Percentiles rank a stretch among this genome's conserved stretches.
phyloP scores from a whole-genome alignment of 805 yeast genomes.

The Hanseniaspora occidentalis region DNA sequence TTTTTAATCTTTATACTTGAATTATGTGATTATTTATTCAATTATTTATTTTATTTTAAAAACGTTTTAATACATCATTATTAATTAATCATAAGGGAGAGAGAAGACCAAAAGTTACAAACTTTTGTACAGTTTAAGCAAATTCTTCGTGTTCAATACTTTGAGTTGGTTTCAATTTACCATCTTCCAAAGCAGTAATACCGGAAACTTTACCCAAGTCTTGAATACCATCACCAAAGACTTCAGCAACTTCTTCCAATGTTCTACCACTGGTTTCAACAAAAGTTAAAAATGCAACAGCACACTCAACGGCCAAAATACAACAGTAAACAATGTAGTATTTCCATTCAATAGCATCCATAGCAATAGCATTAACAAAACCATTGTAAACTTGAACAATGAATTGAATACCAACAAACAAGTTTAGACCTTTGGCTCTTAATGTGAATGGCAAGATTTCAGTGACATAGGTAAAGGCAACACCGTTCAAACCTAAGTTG shows the following conservation, averaged over 20 bases:
- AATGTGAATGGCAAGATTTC: slow-evolving; percentile 27
- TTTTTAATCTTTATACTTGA: too few relatives aligned
- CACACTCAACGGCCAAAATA: slow-evolving; percentile 20
- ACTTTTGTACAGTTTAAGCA: slow-evolving; percentile 1
- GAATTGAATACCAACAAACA: slow-evolving; percentile 15
- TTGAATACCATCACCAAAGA: slow-evolving; percentile 21
- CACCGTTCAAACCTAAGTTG: slow-evolving; percentile 32
- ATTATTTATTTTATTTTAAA: too few relatives aligned
- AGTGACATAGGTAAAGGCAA: slow-evolving; percentile 34
- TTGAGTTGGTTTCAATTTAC: slow-evolving; percentile 3
- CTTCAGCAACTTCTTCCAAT: slow-evolving; percentile 28
- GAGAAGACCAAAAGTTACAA: neutral
- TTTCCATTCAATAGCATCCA: slow-evolving; percentile 26
- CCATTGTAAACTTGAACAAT: slow-evolving; percentile 22
- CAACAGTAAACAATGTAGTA: slow-evolving; percentile 27
- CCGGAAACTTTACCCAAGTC: slow-evolving; percentile 7
- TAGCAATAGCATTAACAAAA: slow-evolving; percentile 27
- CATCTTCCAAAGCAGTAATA: slow-evolving; percentile 6
- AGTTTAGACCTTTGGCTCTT: slow-evolving; percentile 22
- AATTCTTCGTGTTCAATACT: slow-evolving; percentile 4
- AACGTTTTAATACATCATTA: neutral
- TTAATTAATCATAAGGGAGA: neutral
- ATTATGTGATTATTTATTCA: too few relatives aligned
- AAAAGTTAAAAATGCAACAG: slow-evolving; percentile 22
- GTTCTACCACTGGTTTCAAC: slow-evolving; percentile 29